Percentiles rank a stretch among this genome's conserved stretches.
phyloP scores from a whole-genome alignment of 805 yeast species.

The Candida takata region DNA sequence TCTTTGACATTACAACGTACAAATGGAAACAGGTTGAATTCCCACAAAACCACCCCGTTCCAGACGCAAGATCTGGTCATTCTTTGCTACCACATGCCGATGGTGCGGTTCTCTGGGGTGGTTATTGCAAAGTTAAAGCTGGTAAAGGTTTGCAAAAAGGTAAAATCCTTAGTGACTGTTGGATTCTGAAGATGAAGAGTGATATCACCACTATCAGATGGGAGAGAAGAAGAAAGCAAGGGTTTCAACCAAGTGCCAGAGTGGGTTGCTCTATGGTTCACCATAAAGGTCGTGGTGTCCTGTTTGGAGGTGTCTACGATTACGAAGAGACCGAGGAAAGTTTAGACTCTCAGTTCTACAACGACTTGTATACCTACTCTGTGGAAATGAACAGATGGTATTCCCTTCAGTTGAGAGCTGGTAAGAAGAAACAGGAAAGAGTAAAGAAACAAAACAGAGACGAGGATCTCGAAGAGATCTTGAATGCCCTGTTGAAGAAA shows the following conservation, averaged over 20 bases:
- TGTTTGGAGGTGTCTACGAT: slow-evolving; percentile 95
- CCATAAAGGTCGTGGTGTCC: slow-evolving; percentile 86
- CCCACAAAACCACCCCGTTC: slow-evolving; percentile 71
- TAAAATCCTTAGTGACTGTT: slow-evolving; percentile 76
- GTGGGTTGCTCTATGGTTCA: slow-evolving; percentile 89
- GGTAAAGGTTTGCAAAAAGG: slow-evolving; percentile 86
- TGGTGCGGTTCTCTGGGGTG: slow-evolving; percentile 87
- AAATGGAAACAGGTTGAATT: slow-evolving; percentile 89
- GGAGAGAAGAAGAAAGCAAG: slow-evolving; percentile 87
- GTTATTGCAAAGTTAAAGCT: slow-evolving; percentile 89
- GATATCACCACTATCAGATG: slow-evolving; percentile 70
- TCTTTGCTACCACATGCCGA: slow-evolving; percentile 72
- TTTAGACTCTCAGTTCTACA: slow-evolving; percentile 76
- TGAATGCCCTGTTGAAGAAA: slow-evolving; percentile 65
- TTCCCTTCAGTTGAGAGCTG: slow-evolving; percentile 55
- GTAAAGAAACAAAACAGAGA: slow-evolving; percentile 38
- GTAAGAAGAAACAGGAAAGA: slow-evolving; percentile 44
- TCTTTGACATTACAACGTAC: slow-evolving; percentile 81
- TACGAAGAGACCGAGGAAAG: slow-evolving; percentile 93
- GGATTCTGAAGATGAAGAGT: slow-evolving; percentile 82
- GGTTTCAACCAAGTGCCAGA: slow-evolving; percentile 85
- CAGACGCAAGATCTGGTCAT: slow-evolving; percentile 94
- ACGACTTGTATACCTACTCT: slow-evolving; percentile 74
- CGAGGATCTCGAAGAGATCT: slow-evolving; percentile 74
- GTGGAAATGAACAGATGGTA: slow-evolving; percentile 87